phyloP scores from a whole-genome alignment of 2,329 filamentous ascomycete genomes.

The Botryotinia calthae region DNA sequence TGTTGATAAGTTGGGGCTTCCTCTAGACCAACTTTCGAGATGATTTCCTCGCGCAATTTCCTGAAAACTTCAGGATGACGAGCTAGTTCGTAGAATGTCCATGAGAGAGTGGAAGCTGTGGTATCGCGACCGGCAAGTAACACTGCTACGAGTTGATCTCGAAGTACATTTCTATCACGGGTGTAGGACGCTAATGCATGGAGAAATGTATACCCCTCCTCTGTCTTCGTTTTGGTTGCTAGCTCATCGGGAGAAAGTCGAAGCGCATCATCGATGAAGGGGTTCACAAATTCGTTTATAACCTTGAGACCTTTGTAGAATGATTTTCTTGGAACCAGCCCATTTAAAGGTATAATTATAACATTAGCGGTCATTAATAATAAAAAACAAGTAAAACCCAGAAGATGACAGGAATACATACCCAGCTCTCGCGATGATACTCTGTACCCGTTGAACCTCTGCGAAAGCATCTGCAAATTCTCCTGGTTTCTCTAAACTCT shows the following conservation, averaged over 20 bases:
- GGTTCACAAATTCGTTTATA: slow-evolving; percentile 73
- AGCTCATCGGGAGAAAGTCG: slow-evolving; percentile 69
- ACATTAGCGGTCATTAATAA: slow-evolving; percentile 4
- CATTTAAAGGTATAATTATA: slow-evolving; percentile 54
- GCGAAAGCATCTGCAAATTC: slow-evolving; percentile 80
- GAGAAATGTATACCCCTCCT: slow-evolving; percentile 76
- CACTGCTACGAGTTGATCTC: slow-evolving; percentile 80
- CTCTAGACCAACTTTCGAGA: slow-evolving; percentile 61
- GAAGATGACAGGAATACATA: slow-evolving; percentile 37
- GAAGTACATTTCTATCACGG: slow-evolving; percentile 66
- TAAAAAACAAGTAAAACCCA: neutral
- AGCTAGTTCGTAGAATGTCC: slow-evolving; percentile 78
- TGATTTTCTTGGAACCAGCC: slow-evolving; percentile 58
- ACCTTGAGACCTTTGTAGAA: slow-evolving; percentile 64
- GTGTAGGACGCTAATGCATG: slow-evolving; percentile 82
- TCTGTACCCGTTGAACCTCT: slow-evolving; percentile 73
- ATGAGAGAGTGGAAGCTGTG: slow-evolving; percentile 77
- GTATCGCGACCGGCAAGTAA: slow-evolving; percentile 86
- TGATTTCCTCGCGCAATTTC: slow-evolving; percentile 72
- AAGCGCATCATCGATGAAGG: slow-evolving; percentile 74
- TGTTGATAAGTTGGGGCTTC: slow-evolving; percentile 70
- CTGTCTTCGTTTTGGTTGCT: slow-evolving; percentile 67
- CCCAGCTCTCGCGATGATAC: slow-evolving; percentile 62
- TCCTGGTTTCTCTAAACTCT: slow-evolving; percentile 54
- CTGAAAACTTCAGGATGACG: slow-evolving; percentile 64